Evolutionary conservation across 352 stramenopile species (phyloP), one percentile per base, ranked within the genome.

Genomic region (Pythium rishiriense): DNA sequence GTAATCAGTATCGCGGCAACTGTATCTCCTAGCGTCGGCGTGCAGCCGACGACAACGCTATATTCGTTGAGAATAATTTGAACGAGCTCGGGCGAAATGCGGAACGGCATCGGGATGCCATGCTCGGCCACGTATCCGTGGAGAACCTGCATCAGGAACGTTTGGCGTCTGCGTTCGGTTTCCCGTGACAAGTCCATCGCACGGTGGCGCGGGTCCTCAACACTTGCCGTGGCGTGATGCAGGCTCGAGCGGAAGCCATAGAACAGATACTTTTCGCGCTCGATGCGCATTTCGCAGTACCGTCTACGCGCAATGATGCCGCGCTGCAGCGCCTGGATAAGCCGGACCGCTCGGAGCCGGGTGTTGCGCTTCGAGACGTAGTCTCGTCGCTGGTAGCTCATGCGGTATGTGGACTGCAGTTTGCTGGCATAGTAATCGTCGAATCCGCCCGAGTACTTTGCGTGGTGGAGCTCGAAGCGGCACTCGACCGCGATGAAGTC

Each of bases 361-460:
- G 81, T 74, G 28, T 80, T 65, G 17, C 76, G 69, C 42, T 80
- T 77, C 41, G 71, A 62, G 0, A 65, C 47, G 41, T 91, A 93
- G 41, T 74, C 72, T 33, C 74, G 76, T n/a, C 83, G 75, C 24
- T 90, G 73, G 29, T 72, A 74, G 28, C 78, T 87, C 84, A 93
- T 93, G 8, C 82, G 84, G 46, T 73, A 93, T 5, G 74, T 64
- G 4, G 81, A 79, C 62, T 93, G 84, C 0, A 93, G 58, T 63
- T 91, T 91, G 52, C 76, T 88, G 15, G 84, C 84, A 26, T 83
- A 90, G 47, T 81, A 78, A 39, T 90, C 79, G 41, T 86, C 68
- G 48, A 75, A 91, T 1, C 77, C 78, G 8, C 79, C 81, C 1
- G 77, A 90, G 28, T 70, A 71, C 62, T 88, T 91, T 9, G 76